Conservation (phyloP, 2,329 filamentous ascomycete species). For the Claviceps africana region DNA sequence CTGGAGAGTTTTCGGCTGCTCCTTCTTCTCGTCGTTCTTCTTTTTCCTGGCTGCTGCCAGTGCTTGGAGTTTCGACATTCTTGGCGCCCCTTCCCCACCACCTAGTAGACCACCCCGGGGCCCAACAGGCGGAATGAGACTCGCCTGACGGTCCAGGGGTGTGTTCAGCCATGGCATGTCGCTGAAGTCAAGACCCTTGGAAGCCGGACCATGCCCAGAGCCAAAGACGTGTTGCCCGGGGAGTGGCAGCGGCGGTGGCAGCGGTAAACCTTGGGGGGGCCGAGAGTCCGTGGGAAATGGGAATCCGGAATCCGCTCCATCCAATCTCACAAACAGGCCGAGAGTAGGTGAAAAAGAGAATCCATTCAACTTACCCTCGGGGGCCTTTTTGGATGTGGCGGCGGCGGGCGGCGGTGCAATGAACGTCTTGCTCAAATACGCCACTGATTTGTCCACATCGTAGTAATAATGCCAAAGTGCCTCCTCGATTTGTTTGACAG, state of each 20-base stretch:
- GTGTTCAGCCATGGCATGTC: slow-evolving; percentile 78
- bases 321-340: slow-evolving; percentile 13
- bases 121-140: slow-evolving; percentile 43
- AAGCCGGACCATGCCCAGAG: background rate
- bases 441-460: slow-evolving; percentile 72
- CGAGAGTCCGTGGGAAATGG: slow-evolving; percentile 5
- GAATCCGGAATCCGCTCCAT: slow-evolving; percentile 19
- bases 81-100: slow-evolving; percentile 51
- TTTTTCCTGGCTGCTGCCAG: slow-evolving; percentile 76
- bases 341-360: slow-evolving; percentile 19
- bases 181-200: slow-evolving; percentile 42
- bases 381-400: slow-evolving; percentile 25
- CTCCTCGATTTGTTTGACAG: slow-evolving; percentile 62
- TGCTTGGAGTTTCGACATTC: slow-evolving; percentile 81
- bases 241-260: background rate
- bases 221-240: background rate
- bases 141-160: slow-evolving; percentile 48
- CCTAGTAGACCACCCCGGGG: slow-evolving; percentile 61
- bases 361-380: slow-evolving; percentile 27
- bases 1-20: slow-evolving; percentile 13
- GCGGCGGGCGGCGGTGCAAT: slow-evolving; percentile 21
- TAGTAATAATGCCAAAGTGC: slow-evolving; percentile 94
- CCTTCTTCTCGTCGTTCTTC: slow-evolving; percentile 53
- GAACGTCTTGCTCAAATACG: slow-evolving; percentile 59
- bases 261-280: background rate